These are phyloP conservation scores for Nakazawaea ishiwadae DNA, from an alignment of 805 yeast species.

Conservation along the genomic window DNA sequence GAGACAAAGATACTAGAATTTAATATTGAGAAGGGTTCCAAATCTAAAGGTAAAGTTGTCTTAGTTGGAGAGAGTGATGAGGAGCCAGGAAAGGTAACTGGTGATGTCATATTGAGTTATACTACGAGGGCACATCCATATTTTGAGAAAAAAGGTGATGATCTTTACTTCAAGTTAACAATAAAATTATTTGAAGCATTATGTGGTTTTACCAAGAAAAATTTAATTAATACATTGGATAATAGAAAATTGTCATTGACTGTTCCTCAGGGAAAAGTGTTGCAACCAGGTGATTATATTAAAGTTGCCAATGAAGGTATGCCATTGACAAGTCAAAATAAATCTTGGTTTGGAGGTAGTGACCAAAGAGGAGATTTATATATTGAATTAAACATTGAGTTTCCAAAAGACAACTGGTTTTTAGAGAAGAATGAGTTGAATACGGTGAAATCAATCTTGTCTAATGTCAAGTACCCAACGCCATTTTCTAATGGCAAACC, in stretches of 20 bases:
- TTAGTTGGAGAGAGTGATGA: constrained; percentile 74
- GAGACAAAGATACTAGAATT: constrained; percentile 75
- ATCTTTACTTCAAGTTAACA: constrained; percentile 54
- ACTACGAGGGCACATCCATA: constrained; percentile 39
- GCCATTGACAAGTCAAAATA: constrained; percentile 46
- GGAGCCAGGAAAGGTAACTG: constrained; percentile 65
- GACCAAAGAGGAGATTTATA: constrained; percentile 61
- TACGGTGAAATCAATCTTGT: constrained; percentile 47
- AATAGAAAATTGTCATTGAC: constrained; percentile 64
- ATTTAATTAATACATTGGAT: constrained; percentile 70
- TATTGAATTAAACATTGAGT: constrained; percentile 65
- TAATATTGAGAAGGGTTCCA: constrained; percentile 68
- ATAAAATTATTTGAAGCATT: constrained; percentile 77
- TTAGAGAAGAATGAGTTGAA: constrained; percentile 62
- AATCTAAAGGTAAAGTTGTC: constrained; percentile 54
- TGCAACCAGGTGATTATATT: constrained; percentile 70
- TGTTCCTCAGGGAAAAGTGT: constrained; percentile 73
- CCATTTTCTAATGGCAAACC: not conserved
- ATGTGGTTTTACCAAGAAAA: constrained; percentile 68
- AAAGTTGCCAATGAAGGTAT: constrained; percentile 74
- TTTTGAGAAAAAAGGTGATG: constrained; percentile 57
- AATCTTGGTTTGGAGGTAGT: constrained; percentile 21
- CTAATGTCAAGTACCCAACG: constrained; percentile 10
- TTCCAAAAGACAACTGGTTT: constrained; percentile 85
- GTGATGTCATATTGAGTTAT: constrained; percentile 69